These are phyloP conservation scores for Nitzschia sp. DNA, from an alignment of 108 stramenopile species.

Conservation along the genomic window DNA sequence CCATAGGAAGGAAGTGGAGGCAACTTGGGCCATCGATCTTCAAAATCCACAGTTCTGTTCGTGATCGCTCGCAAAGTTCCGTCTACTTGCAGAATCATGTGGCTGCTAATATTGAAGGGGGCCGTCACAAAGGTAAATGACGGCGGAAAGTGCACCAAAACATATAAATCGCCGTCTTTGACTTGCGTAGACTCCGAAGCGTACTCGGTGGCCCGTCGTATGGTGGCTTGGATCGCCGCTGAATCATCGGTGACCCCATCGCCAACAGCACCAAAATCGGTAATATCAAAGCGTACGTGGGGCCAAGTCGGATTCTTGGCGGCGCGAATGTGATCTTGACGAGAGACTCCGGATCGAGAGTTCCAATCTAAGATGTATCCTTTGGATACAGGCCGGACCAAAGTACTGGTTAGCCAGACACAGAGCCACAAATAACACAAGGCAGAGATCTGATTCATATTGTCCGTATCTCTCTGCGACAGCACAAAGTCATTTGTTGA, in stretches of 20 bases:
- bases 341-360: not conserved
- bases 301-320: not conserved
- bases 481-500: too few species aligned
- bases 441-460: too few species aligned
- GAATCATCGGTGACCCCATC: slow-evolving; percentile 35
- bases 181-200: not conserved
- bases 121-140: slow-evolving; percentile 3
- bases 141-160: slow-evolving; percentile 12
- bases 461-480: too few species aligned
- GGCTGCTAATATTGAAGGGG: slow-evolving; percentile 33
- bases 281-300: slow-evolving; percentile 13
- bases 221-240: slow-evolving; percentile 16
- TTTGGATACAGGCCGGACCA: too few species aligned
- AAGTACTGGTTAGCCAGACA: too few species aligned
- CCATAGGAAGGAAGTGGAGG: slow-evolving; percentile 26
- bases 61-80: slow-evolving; percentile 26
- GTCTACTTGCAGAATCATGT: slow-evolving; percentile 22
- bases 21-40: slow-evolving; percentile 23
- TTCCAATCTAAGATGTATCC: not conserved
- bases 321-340: not conserved
- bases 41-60: not conserved
- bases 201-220: not conserved
- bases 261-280: slow-evolving; percentile 36
- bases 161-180: not conserved
- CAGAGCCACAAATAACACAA: too few species aligned